Evolutionary conservation across 306 rosid genomes (phyloP).

Genomic region (Herpetospermum pedunculosum): DNA sequence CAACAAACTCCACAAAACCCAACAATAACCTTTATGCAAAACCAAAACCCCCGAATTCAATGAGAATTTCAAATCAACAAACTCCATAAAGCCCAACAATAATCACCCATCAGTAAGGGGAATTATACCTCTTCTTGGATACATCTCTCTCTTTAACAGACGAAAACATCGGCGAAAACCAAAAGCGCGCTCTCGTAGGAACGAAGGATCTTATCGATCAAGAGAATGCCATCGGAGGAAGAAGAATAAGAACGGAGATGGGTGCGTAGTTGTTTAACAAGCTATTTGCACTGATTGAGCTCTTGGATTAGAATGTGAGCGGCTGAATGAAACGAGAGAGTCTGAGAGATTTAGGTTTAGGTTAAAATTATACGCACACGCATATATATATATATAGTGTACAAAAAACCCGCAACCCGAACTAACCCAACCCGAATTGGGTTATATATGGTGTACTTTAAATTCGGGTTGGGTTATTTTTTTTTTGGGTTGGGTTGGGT

Average conservation of each 20-base stretch:
- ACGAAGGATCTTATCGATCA: slow-evolving; percentile 41
- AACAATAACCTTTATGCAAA: slow-evolving; percentile 46
- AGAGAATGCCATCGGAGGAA: slow-evolving; percentile 18
- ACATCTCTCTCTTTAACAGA: not conserved
- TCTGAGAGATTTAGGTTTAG: no score
- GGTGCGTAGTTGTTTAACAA: slow-evolving; percentile 33
- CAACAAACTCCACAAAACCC: no score
- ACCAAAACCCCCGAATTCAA: not conserved
- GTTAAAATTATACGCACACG: no score
- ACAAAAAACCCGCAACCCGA: no score
- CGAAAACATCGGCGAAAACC: slow-evolving; percentile 16
- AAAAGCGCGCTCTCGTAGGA: slow-evolving; percentile 45
- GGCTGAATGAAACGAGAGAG: no score
- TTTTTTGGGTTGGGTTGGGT: no score
- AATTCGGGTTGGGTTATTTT: no score
- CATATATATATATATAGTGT: no score
- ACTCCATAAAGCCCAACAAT: not conserved
- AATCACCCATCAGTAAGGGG: no score
- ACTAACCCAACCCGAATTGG: no score
- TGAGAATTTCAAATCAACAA: no score
- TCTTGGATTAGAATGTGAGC: slow-evolving; percentile 34
- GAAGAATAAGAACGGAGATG: slow-evolving; percentile 31
- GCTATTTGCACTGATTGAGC: slow-evolving; percentile 48
- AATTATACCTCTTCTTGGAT: not conserved
- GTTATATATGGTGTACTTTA: no score